A percentile compares a stretch with the other conserved stretches of the same genome.
Conservation (phyloP, 495 filamentous ascomycete species). For the Penicillium maclennaniae region DNA sequence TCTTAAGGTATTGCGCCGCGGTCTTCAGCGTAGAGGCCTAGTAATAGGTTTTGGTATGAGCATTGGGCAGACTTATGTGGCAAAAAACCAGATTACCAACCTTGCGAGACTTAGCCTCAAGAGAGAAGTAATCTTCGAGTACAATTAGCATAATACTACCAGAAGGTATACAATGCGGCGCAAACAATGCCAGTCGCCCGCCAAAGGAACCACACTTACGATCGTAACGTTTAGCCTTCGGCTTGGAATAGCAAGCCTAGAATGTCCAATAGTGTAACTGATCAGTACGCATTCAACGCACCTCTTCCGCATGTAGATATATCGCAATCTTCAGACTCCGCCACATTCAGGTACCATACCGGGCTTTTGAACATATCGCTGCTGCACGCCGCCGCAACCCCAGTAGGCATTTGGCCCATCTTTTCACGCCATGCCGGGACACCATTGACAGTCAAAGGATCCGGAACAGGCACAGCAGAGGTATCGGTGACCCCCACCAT, state of each 20-base stretch:
- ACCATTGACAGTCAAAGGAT: constrained; percentile 66
- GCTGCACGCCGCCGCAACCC: constrained; percentile 71
- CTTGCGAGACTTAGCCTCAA: constrained; percentile 42
- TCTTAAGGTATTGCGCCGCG: constrained; percentile 71
- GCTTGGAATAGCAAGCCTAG: constrained; percentile 58
- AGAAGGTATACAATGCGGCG: not conserved
- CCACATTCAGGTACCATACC: constrained; percentile 32
- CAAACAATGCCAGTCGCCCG: not conserved
- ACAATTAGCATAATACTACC: not conserved
- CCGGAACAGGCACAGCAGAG: constrained; percentile 40
- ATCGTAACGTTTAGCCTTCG: constrained; percentile 80
- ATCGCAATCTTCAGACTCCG: not conserved
- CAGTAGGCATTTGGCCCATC: constrained; percentile 61
- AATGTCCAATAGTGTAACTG: not conserved
- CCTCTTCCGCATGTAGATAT: not conserved
- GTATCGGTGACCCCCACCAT: constrained; percentile 37
- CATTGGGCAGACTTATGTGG: not conserved
- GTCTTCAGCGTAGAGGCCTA: constrained; percentile 68
- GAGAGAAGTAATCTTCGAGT: constrained; percentile 31
- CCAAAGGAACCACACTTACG: constrained; percentile 49
- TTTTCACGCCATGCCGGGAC: constrained; percentile 67
- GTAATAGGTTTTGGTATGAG: not conserved
- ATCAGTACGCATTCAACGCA: not conserved
- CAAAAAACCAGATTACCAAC: constrained; percentile 13
- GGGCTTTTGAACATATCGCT: constrained; percentile 83